These are phyloP conservation scores for Exophiala spinifera DNA, from an alignment of 2,329 filamentous ascomycete genomes.

Conservation along the genomic window DNA sequence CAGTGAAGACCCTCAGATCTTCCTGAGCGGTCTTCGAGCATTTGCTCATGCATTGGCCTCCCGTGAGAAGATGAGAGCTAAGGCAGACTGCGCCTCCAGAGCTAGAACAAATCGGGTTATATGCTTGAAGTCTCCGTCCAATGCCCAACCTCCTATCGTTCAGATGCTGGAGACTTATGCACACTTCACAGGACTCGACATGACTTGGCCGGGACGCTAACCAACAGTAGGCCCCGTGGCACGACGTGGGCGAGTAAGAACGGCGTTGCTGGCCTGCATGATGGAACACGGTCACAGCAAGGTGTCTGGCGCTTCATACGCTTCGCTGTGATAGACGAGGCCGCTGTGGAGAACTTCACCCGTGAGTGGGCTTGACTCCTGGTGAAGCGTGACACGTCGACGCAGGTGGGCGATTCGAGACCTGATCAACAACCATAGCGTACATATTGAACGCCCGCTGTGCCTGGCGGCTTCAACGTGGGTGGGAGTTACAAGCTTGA, in stretches of 20 bases:
- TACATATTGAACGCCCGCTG: background rate
- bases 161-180: conserved; percentile 9
- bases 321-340: conserved; percentile 1
- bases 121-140: conserved; percentile 1
- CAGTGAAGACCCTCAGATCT: background rate
- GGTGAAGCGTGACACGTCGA: conserved; percentile 21
- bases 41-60: background rate
- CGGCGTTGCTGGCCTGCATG: conserved; percentile 7
- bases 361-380: background rate
- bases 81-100: conserved; percentile 12
- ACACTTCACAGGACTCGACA: conserved; percentile 9
- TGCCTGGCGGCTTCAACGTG: background rate
- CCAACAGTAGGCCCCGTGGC: conserved; percentile 2
- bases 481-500: background rate
- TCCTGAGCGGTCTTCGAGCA: background rate
- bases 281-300: conserved; percentile 5
- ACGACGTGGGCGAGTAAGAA: conserved; percentile 19
- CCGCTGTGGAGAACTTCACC: conserved; percentile 8
- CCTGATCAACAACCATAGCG: background rate
- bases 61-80: background rate
- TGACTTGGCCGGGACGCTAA: conserved; percentile 11
- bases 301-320: conserved; percentile 3
- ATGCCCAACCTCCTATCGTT: background rate
- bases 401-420: conserved; percentile 8
- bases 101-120: conserved; percentile 9